A percentile compares a stretch with the other conserved stretches of the same genome.
Evolutionary conservation across 805 yeast species (phyloP).

Genomic region (Saccharomyces mikatae): DNA sequence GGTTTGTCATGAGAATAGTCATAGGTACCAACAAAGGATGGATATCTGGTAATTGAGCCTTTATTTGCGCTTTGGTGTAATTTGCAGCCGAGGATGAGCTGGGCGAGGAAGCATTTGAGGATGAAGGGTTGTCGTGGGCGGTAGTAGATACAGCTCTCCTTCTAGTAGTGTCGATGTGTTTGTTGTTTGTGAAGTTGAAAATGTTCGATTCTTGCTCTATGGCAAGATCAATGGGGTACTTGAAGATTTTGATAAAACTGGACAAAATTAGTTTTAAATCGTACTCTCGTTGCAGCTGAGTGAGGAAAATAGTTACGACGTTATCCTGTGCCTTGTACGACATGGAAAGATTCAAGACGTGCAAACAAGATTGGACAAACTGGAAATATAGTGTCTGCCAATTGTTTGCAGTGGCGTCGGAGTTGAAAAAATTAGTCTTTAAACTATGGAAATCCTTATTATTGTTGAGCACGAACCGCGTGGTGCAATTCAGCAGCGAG

Average conservation of each 20-base stretch:
- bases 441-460: not conserved
- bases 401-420: not conserved
- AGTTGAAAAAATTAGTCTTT: not conserved
- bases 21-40: constrained; percentile 50
- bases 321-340: constrained; percentile 3
- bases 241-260: constrained; percentile 41
- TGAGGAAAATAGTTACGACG: constrained; percentile 28
- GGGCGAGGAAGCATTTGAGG: constrained; percentile 1
- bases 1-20: constrained; percentile 65
- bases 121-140: not conserved
- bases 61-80: not conserved
- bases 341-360: not conserved
- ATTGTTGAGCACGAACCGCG: not conserved
- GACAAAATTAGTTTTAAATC: constrained; percentile 46
- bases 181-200: constrained; percentile 3
- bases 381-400: not conserved
- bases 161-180: constrained; percentile 1
- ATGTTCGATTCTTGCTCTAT: constrained; percentile 32
- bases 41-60: constrained; percentile 27
- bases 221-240: constrained; percentile 36
- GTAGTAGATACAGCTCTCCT: not conserved
- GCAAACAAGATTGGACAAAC: not conserved
- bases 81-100: not conserved
- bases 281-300: constrained; percentile 44
- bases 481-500: not conserved